These are phyloP conservation scores for Jatropha curcas DNA, from an alignment of 345 rosid species.

Conservation along the genomic window DNA sequence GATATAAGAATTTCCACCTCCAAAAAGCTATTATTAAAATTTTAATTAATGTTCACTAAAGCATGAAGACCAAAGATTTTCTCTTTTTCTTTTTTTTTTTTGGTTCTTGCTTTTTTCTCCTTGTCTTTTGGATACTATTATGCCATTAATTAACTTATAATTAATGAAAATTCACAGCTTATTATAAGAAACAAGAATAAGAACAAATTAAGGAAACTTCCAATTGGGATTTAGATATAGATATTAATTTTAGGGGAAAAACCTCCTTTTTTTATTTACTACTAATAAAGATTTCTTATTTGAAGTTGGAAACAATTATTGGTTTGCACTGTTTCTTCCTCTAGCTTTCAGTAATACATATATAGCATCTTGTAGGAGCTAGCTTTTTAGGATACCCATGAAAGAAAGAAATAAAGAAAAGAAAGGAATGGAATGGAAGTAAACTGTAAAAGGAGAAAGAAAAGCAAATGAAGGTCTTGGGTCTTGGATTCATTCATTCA, in stretches of 20 bases:
- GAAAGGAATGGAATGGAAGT: not conserved
- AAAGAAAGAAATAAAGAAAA: constrained; percentile 10
- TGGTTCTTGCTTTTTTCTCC: not conserved
- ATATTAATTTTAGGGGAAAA: not conserved
- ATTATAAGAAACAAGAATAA: too few species aligned
- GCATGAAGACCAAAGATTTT: not conserved
- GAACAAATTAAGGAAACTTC: not conserved
- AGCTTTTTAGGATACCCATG: constrained; percentile 26
- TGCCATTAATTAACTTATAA: not conserved
- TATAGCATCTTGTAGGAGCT: constrained; percentile 9
- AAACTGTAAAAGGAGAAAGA: not conserved
- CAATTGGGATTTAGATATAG: too few species aligned
- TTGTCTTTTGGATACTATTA: not conserved
- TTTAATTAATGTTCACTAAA: not conserved
- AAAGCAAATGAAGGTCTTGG: not conserved
- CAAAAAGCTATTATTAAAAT: not conserved
- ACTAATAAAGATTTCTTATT: not conserved
- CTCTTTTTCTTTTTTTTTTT: not conserved
- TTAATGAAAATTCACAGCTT: too few species aligned
- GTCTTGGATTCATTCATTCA: constrained; percentile 1
- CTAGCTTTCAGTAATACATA: not conserved
- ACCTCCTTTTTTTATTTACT: not conserved
- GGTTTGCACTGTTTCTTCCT: not conserved
- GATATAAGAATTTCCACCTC: not conserved
- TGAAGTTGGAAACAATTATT: constrained; percentile 4